Percentiles rank a stretch among this genome's conserved stretches.
Evolutionary conservation across 345 rosid genomes (phyloP).

Genomic region (Geranium rotundifolium): DNA sequence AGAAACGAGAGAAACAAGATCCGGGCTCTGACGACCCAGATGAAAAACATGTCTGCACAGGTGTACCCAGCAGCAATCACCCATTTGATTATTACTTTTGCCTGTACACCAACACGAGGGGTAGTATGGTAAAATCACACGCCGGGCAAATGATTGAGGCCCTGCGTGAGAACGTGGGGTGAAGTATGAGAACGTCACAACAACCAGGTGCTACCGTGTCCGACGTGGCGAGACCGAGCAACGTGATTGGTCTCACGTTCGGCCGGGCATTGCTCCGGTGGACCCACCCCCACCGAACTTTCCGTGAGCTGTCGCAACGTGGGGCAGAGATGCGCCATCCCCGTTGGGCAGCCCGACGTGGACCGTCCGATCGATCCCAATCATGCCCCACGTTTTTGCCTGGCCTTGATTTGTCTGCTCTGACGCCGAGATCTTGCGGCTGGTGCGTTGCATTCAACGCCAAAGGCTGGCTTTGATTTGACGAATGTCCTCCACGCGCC

Average conservation of each 20-base stretch:
- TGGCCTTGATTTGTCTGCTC: too few relatives aligned
- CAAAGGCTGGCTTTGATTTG: neutral
- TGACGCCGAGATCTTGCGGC: neutral
- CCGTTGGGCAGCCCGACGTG: constrained; percentile 23
- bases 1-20: too few relatives aligned
- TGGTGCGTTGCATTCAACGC: neutral
- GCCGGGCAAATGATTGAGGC: too few relatives aligned
- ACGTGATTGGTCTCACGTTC: constrained; percentile 52
- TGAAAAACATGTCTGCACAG: too few relatives aligned
- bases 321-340: constrained; percentile 14
- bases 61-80: too few relatives aligned
- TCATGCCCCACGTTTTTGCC: neutral
- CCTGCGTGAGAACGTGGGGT: too few relatives aligned
- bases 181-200: too few relatives aligned
- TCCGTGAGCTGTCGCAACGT: constrained; percentile 47
- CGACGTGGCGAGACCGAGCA: constrained; percentile 38
- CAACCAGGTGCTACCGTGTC: too few relatives aligned
- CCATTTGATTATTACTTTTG: too few relatives aligned
- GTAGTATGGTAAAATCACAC: too few relatives aligned
- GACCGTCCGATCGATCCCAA: neutral
- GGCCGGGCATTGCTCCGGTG: constrained; percentile 3
- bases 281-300: constrained; percentile 26
- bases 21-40: too few relatives aligned
- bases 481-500: neutral
- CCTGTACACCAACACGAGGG: too few relatives aligned